Conservation (phyloP, 257 asterid genomes). For the Nicotiana tabacum region DNA sequence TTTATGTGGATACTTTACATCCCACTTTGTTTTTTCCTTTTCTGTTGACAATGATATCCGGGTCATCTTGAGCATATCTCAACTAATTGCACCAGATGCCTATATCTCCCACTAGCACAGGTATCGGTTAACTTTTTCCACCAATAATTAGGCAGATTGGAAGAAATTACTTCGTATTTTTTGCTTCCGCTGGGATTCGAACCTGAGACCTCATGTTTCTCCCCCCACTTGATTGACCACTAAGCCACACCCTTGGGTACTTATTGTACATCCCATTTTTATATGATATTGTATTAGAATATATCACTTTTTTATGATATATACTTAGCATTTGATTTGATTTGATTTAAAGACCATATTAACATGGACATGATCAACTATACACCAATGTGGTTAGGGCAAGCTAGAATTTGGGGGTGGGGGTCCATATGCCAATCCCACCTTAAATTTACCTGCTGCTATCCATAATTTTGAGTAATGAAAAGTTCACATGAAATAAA, state of each 20-base stretch:
- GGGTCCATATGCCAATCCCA: background rate
- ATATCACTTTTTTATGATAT: background rate
- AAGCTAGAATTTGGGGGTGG: background rate
- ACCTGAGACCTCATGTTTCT: too few relatives aligned
- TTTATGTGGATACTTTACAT: background rate
- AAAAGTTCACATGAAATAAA: background rate
- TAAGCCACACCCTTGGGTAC: too few relatives aligned
- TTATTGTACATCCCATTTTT: background rate
- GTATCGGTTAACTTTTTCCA: too few relatives aligned
- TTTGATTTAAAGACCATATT: background rate
- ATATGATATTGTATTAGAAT: background rate
- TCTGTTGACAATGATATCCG: too few relatives aligned
- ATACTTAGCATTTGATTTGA: background rate
- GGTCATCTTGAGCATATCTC: too few relatives aligned
- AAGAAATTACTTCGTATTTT: too few relatives aligned
- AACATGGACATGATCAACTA: background rate
- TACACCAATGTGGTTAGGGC: background rate
- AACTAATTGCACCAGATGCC: too few relatives aligned
- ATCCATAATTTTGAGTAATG: constrained; percentile 4
- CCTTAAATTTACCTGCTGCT: background rate
- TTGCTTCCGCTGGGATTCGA: too few relatives aligned
- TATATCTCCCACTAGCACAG: too few relatives aligned
- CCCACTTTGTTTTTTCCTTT: background rate
- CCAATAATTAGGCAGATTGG: too few relatives aligned
- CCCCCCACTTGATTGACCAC: too few relatives aligned